A percentile compares a stretch with the other conserved stretches of the same genome.
Evolutionary conservation across 352 stramenopile species (phyloP).

Genomic region (Phytophthora rubi): DNA sequence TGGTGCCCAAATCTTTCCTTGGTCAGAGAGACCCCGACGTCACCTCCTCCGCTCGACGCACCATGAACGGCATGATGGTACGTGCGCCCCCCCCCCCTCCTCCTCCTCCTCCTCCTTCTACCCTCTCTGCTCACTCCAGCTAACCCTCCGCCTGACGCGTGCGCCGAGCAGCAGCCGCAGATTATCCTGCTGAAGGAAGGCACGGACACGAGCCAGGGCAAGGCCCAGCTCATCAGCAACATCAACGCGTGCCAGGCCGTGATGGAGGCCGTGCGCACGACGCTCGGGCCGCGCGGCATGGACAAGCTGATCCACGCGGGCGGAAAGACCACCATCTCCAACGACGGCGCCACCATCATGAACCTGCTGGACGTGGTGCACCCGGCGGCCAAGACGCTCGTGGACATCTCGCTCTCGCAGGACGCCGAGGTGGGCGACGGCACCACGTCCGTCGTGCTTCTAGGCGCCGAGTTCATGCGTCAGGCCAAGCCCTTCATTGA

Average conservation of each 20-base stretch:
- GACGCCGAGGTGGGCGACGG: conserved; percentile 91
- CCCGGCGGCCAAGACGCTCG: conserved; percentile 97
- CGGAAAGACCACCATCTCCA: conserved; percentile 97
- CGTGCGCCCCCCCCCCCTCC: conserved; percentile 2
- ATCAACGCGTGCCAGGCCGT: conserved; percentile 94
- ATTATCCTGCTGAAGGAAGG: conserved; percentile 99
- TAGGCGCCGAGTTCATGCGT: conserved; percentile 97
- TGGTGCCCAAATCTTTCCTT: conserved; percentile 41
- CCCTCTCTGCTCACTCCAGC: not conserved
- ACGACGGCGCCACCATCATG: conserved; percentile 99
- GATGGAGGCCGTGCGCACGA: conserved; percentile 97
- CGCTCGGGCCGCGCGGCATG: conserved; percentile 97
- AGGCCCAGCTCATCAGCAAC: conserved; percentile 94
- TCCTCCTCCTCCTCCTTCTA: not conserved
- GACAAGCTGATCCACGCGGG: conserved; percentile 98
- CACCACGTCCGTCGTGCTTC: conserved; percentile 97
- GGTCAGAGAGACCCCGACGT: conserved; percentile 24
- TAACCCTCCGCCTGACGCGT: not conserved
- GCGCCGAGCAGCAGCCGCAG: conserved; percentile 86
- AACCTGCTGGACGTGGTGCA: conserved; percentile 98
- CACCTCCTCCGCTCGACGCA: not conserved
- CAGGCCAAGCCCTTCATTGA: conserved; percentile 98
- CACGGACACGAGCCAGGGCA: conserved; percentile 98
- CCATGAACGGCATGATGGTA: conserved; percentile 56
- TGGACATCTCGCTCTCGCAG: conserved; percentile 97